phyloP scores from a whole-genome alignment of 2,329 filamentous ascomycete species.

The Mycocentrospora acerina region DNA sequence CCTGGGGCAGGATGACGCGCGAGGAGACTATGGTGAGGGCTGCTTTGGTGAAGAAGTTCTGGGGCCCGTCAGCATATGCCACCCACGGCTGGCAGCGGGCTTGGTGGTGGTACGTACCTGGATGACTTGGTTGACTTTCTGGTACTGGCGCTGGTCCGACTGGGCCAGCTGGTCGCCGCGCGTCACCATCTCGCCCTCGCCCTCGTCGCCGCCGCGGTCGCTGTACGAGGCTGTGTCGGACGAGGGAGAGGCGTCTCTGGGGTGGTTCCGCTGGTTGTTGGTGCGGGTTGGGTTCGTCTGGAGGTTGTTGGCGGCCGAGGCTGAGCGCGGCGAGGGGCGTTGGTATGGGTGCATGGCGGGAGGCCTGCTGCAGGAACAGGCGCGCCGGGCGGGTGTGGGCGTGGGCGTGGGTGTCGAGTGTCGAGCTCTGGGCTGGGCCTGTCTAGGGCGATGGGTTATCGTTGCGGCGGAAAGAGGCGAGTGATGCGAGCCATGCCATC shows the following conservation, averaged over 20 bases:
- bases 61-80: slow-evolving; percentile 24
- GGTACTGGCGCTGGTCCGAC: slow-evolving; percentile 36
- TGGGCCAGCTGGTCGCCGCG: slow-evolving; percentile 32
- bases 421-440: no score
- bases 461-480: slow-evolving; percentile 37
- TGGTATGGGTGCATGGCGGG: slow-evolving; percentile 79
- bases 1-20: slow-evolving; percentile 67
- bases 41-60: slow-evolving; percentile 93
- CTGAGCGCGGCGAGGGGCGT: slow-evolving; percentile 69
- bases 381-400: background rate
- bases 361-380: slow-evolving; percentile 25
- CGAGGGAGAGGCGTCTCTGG: slow-evolving; percentile 53
- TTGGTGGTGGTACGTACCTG: slow-evolving; percentile 65
- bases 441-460: slow-evolving; percentile 28
- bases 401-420: slow-evolving; percentile 3
- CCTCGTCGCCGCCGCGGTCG: slow-evolving; percentile 54
- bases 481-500: slow-evolving; percentile 44
- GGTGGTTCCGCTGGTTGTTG: slow-evolving; percentile 73
- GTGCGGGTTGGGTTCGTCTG: slow-evolving; percentile 69
- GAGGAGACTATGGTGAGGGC: slow-evolving; percentile 82
- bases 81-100: background rate
- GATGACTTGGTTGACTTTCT: slow-evolving; percentile 88
- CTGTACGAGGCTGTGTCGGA: slow-evolving; percentile 53
- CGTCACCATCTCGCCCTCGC: slow-evolving; percentile 48
- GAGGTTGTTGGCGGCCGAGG: slow-evolving; percentile 71